Evolutionary conservation across 169 alveolate genomes (phyloP).

Genomic region (Theileria equi): DNA sequence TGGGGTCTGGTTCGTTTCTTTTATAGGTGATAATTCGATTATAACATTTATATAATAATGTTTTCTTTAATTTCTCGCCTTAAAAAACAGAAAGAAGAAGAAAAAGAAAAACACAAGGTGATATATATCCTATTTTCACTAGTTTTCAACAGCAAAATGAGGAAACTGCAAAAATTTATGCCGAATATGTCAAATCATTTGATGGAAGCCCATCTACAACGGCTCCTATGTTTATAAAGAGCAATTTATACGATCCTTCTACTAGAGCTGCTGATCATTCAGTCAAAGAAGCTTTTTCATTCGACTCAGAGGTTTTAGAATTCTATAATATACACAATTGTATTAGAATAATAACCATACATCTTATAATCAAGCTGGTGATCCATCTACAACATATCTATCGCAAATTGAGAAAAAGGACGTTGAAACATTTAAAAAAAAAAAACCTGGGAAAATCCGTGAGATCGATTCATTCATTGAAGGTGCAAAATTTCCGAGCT

Average conservation of each 20-base stretch:
- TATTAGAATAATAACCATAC: background rate
- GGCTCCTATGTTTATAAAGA: constrained; percentile 2
- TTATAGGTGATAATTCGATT: background rate
- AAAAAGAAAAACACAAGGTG: constrained; percentile 38
- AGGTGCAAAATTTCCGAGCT: constrained; percentile 1
- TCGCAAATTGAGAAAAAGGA: constrained; percentile 6
- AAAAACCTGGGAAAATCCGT: constrained; percentile 5
- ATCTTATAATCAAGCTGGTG: background rate
- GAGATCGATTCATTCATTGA: constrained; percentile 56
- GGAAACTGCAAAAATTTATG: constrained; percentile 54
- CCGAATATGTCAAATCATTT: constrained; percentile 48
- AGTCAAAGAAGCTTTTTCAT: constrained; percentile 1
- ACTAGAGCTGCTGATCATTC: background rate
- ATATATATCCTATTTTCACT: background rate
- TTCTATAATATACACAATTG: background rate
- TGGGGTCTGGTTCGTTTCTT: background rate
- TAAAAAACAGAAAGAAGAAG: constrained; percentile 53
- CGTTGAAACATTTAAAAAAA: background rate
- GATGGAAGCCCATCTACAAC: constrained; percentile 16
- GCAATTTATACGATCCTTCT: constrained; percentile 7
- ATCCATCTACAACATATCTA: constrained; percentile 6
- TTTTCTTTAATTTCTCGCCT: constrained; percentile 12
- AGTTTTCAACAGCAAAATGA: constrained; percentile 12
- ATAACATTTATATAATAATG: constrained; percentile 10
- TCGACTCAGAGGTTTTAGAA: constrained; percentile 7